phyloP scores from a whole-genome alignment of 768 basidiomycete genomes.

The Phylloporus sp. region DNA sequence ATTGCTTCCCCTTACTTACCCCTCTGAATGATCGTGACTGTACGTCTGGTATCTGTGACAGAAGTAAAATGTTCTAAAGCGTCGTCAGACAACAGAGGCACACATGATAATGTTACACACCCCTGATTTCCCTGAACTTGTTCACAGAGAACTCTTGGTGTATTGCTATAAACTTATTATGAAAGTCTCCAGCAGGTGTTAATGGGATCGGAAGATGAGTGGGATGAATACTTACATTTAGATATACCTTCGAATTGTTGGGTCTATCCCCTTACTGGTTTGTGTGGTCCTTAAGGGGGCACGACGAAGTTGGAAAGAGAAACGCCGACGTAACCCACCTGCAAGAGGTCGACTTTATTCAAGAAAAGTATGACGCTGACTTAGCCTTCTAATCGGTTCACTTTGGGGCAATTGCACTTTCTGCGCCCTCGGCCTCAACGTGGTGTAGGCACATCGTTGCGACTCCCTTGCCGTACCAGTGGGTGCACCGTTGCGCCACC shows the following conservation, averaged over 20 bases:
- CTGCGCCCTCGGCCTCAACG: too few relatives aligned
- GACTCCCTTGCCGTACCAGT: too few relatives aligned
- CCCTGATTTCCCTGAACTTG: slow-evolving; percentile 67
- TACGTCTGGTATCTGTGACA: slow-evolving; percentile 76
- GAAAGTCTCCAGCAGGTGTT: slow-evolving; percentile 52
- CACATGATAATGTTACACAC: slow-evolving; percentile 38
- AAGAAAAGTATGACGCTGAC: slow-evolving; percentile 81
- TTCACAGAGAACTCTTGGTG: slow-evolving; percentile 68
- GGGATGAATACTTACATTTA: slow-evolving; percentile 51
- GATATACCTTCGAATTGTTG: slow-evolving; percentile 73
- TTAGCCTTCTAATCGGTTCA: slow-evolving; percentile 79
- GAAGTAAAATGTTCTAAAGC: slow-evolving; percentile 69
- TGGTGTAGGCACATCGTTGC: too few relatives aligned
- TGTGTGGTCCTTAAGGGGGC: slow-evolving; percentile 68
- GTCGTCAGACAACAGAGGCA: slow-evolving; percentile 7
- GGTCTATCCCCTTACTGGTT: slow-evolving; percentile 66
- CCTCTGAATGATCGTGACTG: slow-evolving; percentile 67
- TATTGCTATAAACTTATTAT: slow-evolving; percentile 66
- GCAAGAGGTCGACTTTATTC: slow-evolving; percentile 77
- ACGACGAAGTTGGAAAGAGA: slow-evolving; percentile 30
- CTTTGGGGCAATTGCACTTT: too few relatives aligned
- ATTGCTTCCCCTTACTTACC: slow-evolving; percentile 42
- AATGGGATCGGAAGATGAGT: not conserved
- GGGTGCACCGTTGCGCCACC: too few relatives aligned
- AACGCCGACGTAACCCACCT: slow-evolving; percentile 43